Percentiles rank a stretch among this genome's conserved stretches.
These are phyloP conservation scores for Entomortierella beljakovae DNA, from an alignment of 192 early-diverging fungal genomes.

Conservation along the genomic window DNA sequence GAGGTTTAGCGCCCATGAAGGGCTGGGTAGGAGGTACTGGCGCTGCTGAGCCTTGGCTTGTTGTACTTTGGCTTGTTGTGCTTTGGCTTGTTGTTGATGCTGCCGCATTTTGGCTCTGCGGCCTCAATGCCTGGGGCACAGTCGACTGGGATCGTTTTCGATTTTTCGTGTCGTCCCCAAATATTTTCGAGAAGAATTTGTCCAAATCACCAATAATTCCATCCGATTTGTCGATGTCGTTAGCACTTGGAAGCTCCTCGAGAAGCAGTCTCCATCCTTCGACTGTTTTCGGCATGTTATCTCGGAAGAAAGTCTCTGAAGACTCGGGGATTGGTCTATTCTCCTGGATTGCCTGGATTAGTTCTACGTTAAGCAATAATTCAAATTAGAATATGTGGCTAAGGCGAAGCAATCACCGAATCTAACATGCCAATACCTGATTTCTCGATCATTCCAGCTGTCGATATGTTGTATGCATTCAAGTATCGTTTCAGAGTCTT, in stretches of 20 bases:
- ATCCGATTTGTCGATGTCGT: background rate
- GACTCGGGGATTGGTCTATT: slow-evolving; percentile 22
- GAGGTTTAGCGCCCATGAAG: too few species aligned
- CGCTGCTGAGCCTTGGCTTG: too few species aligned
- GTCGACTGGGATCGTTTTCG: background rate
- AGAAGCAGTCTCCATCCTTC: slow-evolving; percentile 10
- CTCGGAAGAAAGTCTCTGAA: slow-evolving; percentile 29
- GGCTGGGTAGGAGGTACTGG: too few species aligned
- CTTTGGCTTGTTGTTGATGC: background rate
- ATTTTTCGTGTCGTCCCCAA: slow-evolving; percentile 6
- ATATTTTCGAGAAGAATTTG: slow-evolving; percentile 36
- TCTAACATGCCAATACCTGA: slow-evolving; percentile 5
- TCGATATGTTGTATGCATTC: slow-evolving; percentile 28
- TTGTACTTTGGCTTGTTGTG: too few species aligned
- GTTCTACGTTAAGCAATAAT: too few species aligned
- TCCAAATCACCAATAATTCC: slow-evolving; percentile 23
- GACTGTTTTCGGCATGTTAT: slow-evolving; percentile 26
- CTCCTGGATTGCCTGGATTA: slow-evolving; percentile 31
- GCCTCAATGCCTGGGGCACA: too few species aligned
- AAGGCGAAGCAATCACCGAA: too few species aligned
- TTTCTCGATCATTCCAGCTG: slow-evolving; percentile 26
- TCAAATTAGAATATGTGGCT: too few species aligned
- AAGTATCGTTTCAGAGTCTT: slow-evolving; percentile 40
- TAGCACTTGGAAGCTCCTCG: slow-evolving; percentile 9
- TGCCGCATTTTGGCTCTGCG: background rate